Base-by-base conservation (phyloP, 441 rosid species). In the Populus hybrid region DNA sequence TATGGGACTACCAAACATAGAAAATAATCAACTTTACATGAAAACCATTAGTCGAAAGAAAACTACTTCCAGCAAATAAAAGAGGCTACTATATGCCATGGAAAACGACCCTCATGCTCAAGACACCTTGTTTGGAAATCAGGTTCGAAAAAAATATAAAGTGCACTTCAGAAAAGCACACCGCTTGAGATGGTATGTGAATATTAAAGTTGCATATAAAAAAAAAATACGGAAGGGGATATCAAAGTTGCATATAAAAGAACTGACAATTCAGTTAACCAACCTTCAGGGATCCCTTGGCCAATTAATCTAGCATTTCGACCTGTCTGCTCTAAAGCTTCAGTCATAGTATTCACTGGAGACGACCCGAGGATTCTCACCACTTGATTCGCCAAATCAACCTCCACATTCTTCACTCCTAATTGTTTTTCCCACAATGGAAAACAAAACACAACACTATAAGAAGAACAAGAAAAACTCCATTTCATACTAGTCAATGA, bases 211-310 rank as follows among this genome's bases (percentile, higher is more conserved):
- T 16, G 33, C 45, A 11, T 2, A 18, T 4, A 8, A 20, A 31
- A 61, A 64, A 64, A 23, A 20, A 14, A 5, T 4, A 64, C 9
- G 68, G 35, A 61, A 1, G 38, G 56, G 12, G 33, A 6, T 26
- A 42, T 64, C n/a, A 45, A 56, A 71, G 23, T 31, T 29, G n/a
- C 26, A 69, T 3, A 28, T 20, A 9, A 64, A n/a, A 74, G 28
- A 26, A 33, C 16, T 29, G 0, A 16, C 0, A 63, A n/a, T 28
- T 77, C 64, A 69, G 63, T 68, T 6, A 64, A 82, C 90, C 74
- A 53, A 95, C 99, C 99, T 86, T 93, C 94, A 18, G 96, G 98
- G 72, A 92, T 85, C 67, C 99, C 97, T 87, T 93, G 98, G 71
- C 99, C 99, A 75, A 95, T 92, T 76, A 95, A 76, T 6, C 93